These are phyloP conservation scores for Cordyceps fumosorosea DNA, from an alignment of 2,329 filamentous ascomycete genomes.

Conservation along the genomic window DNA sequence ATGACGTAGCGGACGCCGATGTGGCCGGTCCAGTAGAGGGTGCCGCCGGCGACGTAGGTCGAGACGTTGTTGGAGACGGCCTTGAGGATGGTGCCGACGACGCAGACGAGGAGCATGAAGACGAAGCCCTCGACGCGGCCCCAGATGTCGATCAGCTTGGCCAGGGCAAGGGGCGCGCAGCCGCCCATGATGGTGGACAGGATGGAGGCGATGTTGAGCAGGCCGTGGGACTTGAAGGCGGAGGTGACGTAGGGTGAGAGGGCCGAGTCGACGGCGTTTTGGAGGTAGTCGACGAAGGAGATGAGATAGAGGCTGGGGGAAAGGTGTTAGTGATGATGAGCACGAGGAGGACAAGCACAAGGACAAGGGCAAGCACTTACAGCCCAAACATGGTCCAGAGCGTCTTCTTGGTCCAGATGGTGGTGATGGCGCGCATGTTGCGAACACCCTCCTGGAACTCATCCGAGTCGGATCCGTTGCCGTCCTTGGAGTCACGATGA, in stretches of 20 bases:
- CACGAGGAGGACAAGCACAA: not conserved
- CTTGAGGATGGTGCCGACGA: conserved; percentile 55
- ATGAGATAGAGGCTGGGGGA: conserved; percentile 33
- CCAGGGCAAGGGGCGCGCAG: conserved; percentile 33
- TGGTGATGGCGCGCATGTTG: conserved; percentile 33
- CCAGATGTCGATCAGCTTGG: conserved; percentile 44
- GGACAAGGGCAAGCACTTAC: conserved; percentile 23
- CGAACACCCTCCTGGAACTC: conserved; percentile 32
- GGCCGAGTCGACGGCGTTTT: conserved; percentile 34
- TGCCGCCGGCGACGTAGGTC: conserved; percentile 53
- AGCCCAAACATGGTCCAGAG: conserved; percentile 33
- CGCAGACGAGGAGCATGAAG: conserved; percentile 34
- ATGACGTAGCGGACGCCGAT: conserved; percentile 34
- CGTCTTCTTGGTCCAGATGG: conserved; percentile 31
- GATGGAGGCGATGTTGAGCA: conserved; percentile 58
- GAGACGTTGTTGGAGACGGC: conserved; percentile 52
- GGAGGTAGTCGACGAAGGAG: conserved; percentile 31
- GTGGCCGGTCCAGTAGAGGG: conserved; percentile 57
- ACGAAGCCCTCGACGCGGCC: conserved; percentile 41
- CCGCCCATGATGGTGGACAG: conserved; percentile 43
- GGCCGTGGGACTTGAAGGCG: conserved; percentile 55
- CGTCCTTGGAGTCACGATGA: not conserved
- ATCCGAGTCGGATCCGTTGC: conserved; percentile 19
- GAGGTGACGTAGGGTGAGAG: conserved; percentile 62
- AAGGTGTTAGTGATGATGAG: not conserved